Evolutionary conservation across 2,329 filamentous ascomycete species (phyloP), one percentile per base, ranked within the genome.

Genomic region (Xenosphaeropsis pyriputrescens): DNA sequence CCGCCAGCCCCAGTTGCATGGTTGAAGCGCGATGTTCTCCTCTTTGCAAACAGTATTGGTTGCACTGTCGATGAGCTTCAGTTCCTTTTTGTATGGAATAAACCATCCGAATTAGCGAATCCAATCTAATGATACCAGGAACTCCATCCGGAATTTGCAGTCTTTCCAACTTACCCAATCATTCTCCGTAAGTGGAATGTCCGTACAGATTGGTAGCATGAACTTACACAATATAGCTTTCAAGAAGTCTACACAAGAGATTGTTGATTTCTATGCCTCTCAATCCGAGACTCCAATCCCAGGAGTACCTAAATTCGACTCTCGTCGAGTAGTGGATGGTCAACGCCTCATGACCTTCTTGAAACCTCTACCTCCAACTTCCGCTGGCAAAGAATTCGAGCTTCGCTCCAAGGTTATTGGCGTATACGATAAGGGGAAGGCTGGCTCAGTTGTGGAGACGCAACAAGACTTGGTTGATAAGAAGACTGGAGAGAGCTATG

Each of bases 31-130:
- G 88, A 95, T 66, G 75, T 79, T 29, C 68, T 95, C 43, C 76
- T 96, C 43, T 95, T 95, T 58, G 86, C 88, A 49, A 80, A 81
- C 60, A 89, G 80, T 62, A 89, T 95, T 57, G 88, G 88, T 40
- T 78, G 71, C 54, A 89, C 75, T 11, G 70, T 71, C n/a, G 78
- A 93, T 50, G 88, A 95, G 67, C 74, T 94, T 53, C 85, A 94
- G 56, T 93, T 89, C 56, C 77, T 94, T 62, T 95, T 86, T 52
- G 85, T 91, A 68, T 42, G 72, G 54, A 29, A 18, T 34, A 30
- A 11, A 7, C 16, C 31, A 19, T 16, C 16, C 18, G 18, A 26
- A 38, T 42, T 36, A 18, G n/a, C 33, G 45, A 38, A 34, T 16
- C 29, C 3, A 22, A 39, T n/a, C 34, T 31, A 16, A 6, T 34